phyloP scores from a whole-genome alignment of 2,329 filamentous ascomycete species.

The Claviceps spartinae region DNA sequence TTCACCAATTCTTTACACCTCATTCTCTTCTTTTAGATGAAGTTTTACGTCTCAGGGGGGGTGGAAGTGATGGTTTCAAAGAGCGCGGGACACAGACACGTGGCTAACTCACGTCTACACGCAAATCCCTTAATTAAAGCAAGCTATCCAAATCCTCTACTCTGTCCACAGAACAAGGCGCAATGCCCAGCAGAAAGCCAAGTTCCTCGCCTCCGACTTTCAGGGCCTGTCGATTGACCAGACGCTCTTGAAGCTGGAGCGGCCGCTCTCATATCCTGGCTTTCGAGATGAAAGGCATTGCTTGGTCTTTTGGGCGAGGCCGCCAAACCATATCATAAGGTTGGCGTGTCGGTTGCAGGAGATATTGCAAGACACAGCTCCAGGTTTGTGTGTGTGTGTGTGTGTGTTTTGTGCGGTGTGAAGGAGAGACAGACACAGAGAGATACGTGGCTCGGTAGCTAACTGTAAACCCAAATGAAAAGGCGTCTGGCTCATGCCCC shows the following conservation, averaged over 20 bases:
- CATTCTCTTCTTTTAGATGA: background rate
- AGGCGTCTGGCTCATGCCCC: constrained; percentile 82
- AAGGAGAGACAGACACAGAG: background rate
- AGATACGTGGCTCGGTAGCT: background rate
- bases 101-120: background rate
- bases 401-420: constrained; percentile 11
- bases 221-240: constrained; percentile 61
- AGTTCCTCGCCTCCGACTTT: constrained; percentile 57
- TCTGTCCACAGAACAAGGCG: constrained; percentile 58
- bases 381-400: constrained; percentile 40
- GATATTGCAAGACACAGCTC: constrained; percentile 48
- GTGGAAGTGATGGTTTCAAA: too few species aligned
- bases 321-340: constrained; percentile 55
- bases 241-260: constrained; percentile 56
- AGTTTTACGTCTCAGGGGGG: too few species aligned
- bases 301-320: constrained; percentile 78
- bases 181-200: constrained; percentile 61
- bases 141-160: constrained; percentile 59
- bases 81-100: background rate
- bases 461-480: background rate
- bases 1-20: background rate
- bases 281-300: constrained; percentile 69
- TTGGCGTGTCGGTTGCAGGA: constrained; percentile 58
- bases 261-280: constrained; percentile 47
- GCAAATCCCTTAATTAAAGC: constrained; percentile 23